Evolutionary conservation across 176 grass and related monocot genomes (phyloP), one percentile per base, ranked within the genome.

Genomic region (Alopecurus myosuroides): DNA sequence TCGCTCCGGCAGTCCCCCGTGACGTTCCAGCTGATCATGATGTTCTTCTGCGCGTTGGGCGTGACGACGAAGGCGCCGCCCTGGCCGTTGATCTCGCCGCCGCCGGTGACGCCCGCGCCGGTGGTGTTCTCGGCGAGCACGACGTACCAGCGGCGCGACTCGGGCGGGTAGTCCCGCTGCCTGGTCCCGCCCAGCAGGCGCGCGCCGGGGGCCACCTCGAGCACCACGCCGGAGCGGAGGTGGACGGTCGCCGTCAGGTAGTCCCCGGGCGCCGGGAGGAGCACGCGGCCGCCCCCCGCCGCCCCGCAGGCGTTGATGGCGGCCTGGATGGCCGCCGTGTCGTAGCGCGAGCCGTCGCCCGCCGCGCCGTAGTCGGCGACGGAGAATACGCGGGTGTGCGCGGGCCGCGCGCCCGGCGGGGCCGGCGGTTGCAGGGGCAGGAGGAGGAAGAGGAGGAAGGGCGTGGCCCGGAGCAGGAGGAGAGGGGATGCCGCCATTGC

Each of bases 21-120:
- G 37, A 31, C 49, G 84, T 98, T 95, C 96, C 96, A 98, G 80
- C 96, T 98, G n/a, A 94, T 91, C 96, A 95, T 98, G 85, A 95
- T n/a, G 58, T 95, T 98, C 96, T 95, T 95, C 85, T 87, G 86
- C 42, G 77, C 40, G 91, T 60, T 95, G 72, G 79, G 85, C 62
- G 81, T 57, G 71, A 87, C 79, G 5, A 98, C 93, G 79, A 98
- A 98, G 17, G 82, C 93, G 58, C 57, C 89, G 31, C 95, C 81
- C 91, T 98, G 95, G 41, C 96, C 96, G 81, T 94, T 95, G 81
- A 98, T 92, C 91, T 98, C 96, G 46, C 96, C 93, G 20, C 93
- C 91, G 44, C 96, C 96, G 23, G 85, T 89, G 77, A 98, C 39
- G 67, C 96, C 96, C 26, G 76, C 91, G 49, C 87, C 85, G 45